Evolutionary conservation across 768 basidiomycete species (phyloP).

Genomic region (Cubamyces sp.): DNA sequence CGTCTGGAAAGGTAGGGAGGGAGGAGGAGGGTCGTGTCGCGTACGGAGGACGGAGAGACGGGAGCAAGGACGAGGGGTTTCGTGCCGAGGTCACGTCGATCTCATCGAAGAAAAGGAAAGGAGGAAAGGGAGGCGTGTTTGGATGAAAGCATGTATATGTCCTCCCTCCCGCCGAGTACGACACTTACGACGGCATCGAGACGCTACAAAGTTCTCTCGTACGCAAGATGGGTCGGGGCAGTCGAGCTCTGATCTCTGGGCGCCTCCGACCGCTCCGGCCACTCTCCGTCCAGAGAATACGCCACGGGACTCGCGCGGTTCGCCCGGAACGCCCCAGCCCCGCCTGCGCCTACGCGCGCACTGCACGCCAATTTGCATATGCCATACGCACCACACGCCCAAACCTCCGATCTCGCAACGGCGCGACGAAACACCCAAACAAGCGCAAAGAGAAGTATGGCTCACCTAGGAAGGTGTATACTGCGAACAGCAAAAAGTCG

Average conservation of each 20-base stretch:
- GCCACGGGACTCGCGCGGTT: constrained; percentile 7
- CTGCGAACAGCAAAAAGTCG: constrained; percentile 21
- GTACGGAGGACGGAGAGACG: neutral
- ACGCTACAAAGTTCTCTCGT: neutral
- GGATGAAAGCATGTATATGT: constrained; percentile 11
- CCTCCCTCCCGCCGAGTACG: neutral
- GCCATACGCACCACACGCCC: constrained; percentile 5
- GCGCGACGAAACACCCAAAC: neutral
- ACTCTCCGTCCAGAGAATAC: constrained; percentile 2
- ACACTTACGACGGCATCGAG: constrained; percentile 12
- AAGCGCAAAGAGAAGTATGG: neutral
- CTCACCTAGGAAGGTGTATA: constrained; percentile 33
- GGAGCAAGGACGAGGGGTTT: neutral
- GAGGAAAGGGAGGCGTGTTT: neutral
- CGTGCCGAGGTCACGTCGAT: neutral
- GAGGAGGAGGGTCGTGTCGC: constrained; percentile 4
- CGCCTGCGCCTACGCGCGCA: constrained; percentile 4
- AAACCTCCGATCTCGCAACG: neutral
- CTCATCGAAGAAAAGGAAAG: constrained; percentile 4
- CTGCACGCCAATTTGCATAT: constrained; percentile 2
- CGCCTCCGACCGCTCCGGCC: constrained; percentile 7
- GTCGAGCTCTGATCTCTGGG: constrained; percentile 1
- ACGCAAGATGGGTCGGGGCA: neutral
- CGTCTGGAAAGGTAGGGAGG: neutral
- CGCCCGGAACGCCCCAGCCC: constrained; percentile 17